These are phyloP conservation scores for Chlorella ohadii DNA, from an alignment of 139 green algal species.

Conservation along the genomic window DNA sequence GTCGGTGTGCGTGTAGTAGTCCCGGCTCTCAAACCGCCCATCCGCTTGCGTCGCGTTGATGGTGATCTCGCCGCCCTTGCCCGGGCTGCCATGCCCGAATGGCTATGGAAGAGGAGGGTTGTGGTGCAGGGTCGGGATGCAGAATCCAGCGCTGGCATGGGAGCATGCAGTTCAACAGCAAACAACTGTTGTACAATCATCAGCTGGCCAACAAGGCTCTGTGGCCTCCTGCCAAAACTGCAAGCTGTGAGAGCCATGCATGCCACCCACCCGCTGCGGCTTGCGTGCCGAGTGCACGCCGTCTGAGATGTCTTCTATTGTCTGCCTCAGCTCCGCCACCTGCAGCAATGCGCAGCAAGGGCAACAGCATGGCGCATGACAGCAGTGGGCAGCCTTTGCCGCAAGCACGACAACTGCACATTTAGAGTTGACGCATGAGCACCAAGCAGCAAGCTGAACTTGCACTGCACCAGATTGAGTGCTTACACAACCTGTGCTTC, in stretches of 20 bases:
- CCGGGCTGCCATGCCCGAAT: slow-evolving; percentile 1
- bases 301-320: slow-evolving; percentile 69
- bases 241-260: too few species aligned
- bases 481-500: too few species aligned
- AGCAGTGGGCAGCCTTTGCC: too few species aligned
- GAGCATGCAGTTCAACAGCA: background rate
- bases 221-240: background rate
- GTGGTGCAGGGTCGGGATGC: too few species aligned
- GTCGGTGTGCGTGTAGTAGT: slow-evolving; percentile 70
- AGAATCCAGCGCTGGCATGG: too few species aligned
- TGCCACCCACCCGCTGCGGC: slow-evolving; percentile 34
- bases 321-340: slow-evolving; percentile 65
- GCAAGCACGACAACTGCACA: too few species aligned
- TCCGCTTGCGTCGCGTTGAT: slow-evolving; percentile 28
- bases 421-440: too few species aligned
- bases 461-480: too few species aligned
- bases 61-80: slow-evolving; percentile 25
- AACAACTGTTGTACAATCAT: background rate
- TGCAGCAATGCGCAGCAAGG: slow-evolving; percentile 27
- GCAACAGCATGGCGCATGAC: too few species aligned
- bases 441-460: too few species aligned
- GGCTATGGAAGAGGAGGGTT: background rate
- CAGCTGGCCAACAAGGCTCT: background rate
- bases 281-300: slow-evolving; percentile 56
- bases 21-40: slow-evolving; percentile 28